Evolutionary conservation across 306 rosid genomes (phyloP).

Genomic region (Canavalia gladiata): DNA sequence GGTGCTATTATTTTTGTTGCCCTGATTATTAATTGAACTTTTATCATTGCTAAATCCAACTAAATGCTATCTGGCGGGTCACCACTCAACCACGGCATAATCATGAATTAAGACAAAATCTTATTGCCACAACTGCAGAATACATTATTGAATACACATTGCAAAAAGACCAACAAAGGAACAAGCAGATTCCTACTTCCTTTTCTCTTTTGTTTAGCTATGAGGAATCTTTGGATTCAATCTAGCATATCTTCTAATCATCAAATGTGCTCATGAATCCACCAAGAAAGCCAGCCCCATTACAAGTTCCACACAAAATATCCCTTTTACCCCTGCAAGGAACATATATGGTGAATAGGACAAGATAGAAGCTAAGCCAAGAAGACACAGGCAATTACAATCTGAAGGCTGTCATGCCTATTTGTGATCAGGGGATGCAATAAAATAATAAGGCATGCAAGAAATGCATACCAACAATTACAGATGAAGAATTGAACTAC

Average conservation of each 20-base stretch:
- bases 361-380: slow-evolving; percentile 10
- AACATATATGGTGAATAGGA: slow-evolving; percentile 25
- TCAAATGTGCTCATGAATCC: slow-evolving; percentile 94
- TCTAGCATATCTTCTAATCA: slow-evolving; percentile 53
- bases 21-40: not conserved
- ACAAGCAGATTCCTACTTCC: slow-evolving; percentile 36
- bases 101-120: slow-evolving; percentile 46
- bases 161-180: slow-evolving; percentile 35
- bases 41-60: not conserved
- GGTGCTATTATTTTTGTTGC: not conserved
- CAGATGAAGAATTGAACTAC: not conserved
- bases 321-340: slow-evolving; percentile 88
- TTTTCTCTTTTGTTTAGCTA: slow-evolving; percentile 29
- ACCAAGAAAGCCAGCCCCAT: slow-evolving; percentile 95
- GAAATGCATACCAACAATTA: slow-evolving; percentile 3
- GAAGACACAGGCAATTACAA: slow-evolving; percentile 19
- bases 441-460: not conserved
- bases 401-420: not conserved
- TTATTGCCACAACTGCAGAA: slow-evolving; percentile 15
- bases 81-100: slow-evolving; percentile 15
- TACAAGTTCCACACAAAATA: slow-evolving; percentile 86
- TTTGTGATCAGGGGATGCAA: not conserved
- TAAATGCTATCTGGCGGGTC: not conserved
- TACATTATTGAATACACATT: slow-evolving; percentile 18
- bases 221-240: slow-evolving; percentile 38